These are phyloP conservation scores for Calonectria leucothoes DNA, from an alignment of 2,329 filamentous ascomycete genomes.

Conservation along the genomic window DNA sequence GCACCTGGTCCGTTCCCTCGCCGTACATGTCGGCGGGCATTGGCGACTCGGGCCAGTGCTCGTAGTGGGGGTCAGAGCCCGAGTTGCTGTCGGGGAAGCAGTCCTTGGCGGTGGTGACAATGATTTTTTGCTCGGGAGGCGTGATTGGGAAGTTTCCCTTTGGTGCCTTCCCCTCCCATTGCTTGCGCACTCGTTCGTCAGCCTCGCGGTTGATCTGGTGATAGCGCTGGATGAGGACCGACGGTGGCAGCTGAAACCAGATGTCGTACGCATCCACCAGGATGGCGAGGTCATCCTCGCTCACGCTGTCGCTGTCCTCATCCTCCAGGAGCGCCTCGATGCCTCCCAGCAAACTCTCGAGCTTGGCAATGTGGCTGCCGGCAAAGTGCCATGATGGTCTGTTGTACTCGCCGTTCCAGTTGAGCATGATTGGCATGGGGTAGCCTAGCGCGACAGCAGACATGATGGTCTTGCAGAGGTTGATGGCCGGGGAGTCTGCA, in stretches of 20 bases:
- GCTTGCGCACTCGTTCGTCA: conserved; percentile 39
- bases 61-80: conserved; percentile 49
- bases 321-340: conserved; percentile 44
- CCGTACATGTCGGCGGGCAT: conserved; percentile 50
- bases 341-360: conserved; percentile 47
- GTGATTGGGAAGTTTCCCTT: conserved; percentile 42
- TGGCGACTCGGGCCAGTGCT: conserved; percentile 51
- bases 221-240: conserved; percentile 50
- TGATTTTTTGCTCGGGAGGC: conserved; percentile 46
- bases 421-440: conserved; percentile 50
- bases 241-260: conserved; percentile 54
- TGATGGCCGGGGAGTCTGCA: conserved; percentile 49
- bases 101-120: conserved; percentile 50
- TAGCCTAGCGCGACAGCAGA: conserved; percentile 52
- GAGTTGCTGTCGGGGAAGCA: conserved; percentile 48
- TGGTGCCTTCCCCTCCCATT: conserved; percentile 36
- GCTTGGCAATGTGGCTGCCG: conserved; percentile 53
- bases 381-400: conserved; percentile 50
- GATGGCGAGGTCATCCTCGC: conserved; percentile 48
- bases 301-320: conserved; percentile 25
- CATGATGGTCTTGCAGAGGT: conserved; percentile 53
- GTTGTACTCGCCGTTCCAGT: conserved; percentile 53
- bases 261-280: conserved; percentile 53
- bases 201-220: conserved; percentile 50
- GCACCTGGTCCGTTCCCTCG: conserved; percentile 43